These are phyloP conservation scores for Candida ovalis DNA, from an alignment of 805 yeast species.

Conservation along the genomic window DNA sequence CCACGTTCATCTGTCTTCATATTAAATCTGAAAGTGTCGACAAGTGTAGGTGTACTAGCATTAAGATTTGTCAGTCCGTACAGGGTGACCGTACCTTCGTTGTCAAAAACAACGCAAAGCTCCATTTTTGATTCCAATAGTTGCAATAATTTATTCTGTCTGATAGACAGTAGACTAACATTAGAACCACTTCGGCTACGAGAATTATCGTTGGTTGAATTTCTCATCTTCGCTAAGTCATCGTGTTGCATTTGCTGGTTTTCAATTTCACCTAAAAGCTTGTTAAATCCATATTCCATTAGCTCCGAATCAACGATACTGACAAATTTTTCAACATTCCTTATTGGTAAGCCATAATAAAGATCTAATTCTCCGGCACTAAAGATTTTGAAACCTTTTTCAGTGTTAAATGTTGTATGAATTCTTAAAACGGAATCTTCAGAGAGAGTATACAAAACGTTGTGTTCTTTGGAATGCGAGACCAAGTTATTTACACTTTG, in stretches of 20 bases:
- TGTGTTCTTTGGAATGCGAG: slow-evolving; percentile 32
- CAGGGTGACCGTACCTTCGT: slow-evolving; percentile 38
- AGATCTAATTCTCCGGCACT: slow-evolving; percentile 50
- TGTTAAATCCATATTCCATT: slow-evolving; percentile 28
- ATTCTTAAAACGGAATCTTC: slow-evolving; percentile 56
- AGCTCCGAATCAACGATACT: slow-evolving; percentile 37
- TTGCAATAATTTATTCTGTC: slow-evolving; percentile 22
- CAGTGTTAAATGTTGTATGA: slow-evolving; percentile 65
- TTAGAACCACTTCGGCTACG: slow-evolving; percentile 18
- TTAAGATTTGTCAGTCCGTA: slow-evolving; percentile 50
- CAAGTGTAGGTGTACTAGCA: slow-evolving; percentile 42
- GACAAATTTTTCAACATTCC: slow-evolving; percentile 19
- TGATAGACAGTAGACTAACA: slow-evolving; percentile 6
- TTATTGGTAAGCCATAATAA: slow-evolving; percentile 12
- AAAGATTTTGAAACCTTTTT: slow-evolving; percentile 52
- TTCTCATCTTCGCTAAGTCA: not conserved
- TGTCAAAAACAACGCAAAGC: slow-evolving; percentile 42
- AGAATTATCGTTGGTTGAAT: slow-evolving; percentile 2
- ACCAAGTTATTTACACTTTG: slow-evolving; percentile 6
- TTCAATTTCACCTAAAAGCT: slow-evolving; percentile 18
- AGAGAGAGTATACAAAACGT: slow-evolving; percentile 62
- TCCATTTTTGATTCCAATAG: slow-evolving; percentile 29
- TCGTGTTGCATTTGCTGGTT: slow-evolving; percentile 4
- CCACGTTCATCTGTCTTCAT: slow-evolving; percentile 15
- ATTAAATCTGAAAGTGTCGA: slow-evolving; percentile 38